These are phyloP conservation scores for Podila clonocystis DNA, from an alignment of 192 early-diverging fungal species.

Conservation along the genomic window DNA sequence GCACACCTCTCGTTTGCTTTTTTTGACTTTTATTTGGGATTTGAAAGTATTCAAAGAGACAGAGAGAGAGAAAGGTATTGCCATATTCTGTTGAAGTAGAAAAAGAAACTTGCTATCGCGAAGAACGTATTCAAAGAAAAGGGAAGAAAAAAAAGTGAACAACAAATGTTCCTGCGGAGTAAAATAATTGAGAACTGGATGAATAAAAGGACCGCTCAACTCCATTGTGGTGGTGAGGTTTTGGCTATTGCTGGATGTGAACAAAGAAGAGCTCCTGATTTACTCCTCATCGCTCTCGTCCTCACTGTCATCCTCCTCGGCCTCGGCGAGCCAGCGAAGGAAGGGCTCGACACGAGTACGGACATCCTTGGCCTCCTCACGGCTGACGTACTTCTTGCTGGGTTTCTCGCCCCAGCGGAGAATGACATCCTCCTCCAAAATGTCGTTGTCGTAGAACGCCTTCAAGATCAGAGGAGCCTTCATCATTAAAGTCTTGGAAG, in stretches of 20 bases:
- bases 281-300: conserved; percentile 60
- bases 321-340: conserved; percentile 89
- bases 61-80: too few relatives aligned
- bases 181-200: too few relatives aligned
- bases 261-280: background rate
- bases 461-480: conserved; percentile 85
- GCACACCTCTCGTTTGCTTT: too few relatives aligned
- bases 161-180: background rate
- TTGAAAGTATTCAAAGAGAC: too few relatives aligned
- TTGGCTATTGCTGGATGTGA: background rate
- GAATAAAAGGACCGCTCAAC: too few relatives aligned
- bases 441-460: conserved; percentile 90
- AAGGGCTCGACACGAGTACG: conserved; percentile 89
- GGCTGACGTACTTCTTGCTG: conserved; percentile 79
- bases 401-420: conserved; percentile 91
- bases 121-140: background rate
- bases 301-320: conserved; percentile 80
- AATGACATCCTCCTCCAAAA: conserved; percentile 92
- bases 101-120: too few relatives aligned
- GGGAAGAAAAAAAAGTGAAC: background rate
- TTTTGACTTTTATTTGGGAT: too few relatives aligned
- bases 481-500: conserved; percentile 62
- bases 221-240: background rate
- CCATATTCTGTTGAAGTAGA: too few relatives aligned
- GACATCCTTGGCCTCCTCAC: conserved; percentile 82